Conservation (phyloP, 176 grass and related monocot genomes). For the Chloris gayana region DNA sequence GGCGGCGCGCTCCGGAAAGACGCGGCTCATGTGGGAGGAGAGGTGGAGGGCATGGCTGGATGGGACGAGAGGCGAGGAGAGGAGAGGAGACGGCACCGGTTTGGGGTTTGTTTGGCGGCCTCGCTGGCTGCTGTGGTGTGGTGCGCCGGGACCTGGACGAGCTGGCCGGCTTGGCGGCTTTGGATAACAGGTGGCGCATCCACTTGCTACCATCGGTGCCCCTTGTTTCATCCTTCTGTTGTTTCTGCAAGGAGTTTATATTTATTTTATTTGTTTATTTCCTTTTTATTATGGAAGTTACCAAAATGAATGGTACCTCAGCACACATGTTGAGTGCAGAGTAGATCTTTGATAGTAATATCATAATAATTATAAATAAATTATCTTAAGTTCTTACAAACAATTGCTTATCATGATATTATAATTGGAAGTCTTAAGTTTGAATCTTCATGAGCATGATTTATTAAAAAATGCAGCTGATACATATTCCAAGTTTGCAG, state of each 20-base stretch:
- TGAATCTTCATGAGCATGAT: no score
- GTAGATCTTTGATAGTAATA: no score
- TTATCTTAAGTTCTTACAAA: no score
- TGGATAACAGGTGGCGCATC: constrained; percentile 38
- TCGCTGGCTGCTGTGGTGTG: constrained; percentile 25
- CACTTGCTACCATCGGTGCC: background rate
- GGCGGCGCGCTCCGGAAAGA: constrained; percentile 24
- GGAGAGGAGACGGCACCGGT: background rate
- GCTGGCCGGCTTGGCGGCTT: background rate
- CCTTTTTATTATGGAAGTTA: no score
- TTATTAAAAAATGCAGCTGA: no score
- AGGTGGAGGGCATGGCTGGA: constrained; percentile 31
- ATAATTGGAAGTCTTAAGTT: no score
- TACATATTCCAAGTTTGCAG: no score
- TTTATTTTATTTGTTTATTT: no score
- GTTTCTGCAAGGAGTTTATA: background rate
- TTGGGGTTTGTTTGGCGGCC: constrained; percentile 10
- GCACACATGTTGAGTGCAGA: no score
- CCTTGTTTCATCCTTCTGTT: background rate
- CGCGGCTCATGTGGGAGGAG: constrained; percentile 22
- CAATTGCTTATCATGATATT: no score
- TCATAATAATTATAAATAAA: no score
- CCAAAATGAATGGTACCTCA: no score
- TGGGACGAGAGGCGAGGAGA: constrained; percentile 16
- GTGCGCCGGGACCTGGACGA: constrained; percentile 9